phyloP scores from a whole-genome alignment of 371 early-diverging fungal species.

The Lichtheimia ramosa region DNA sequence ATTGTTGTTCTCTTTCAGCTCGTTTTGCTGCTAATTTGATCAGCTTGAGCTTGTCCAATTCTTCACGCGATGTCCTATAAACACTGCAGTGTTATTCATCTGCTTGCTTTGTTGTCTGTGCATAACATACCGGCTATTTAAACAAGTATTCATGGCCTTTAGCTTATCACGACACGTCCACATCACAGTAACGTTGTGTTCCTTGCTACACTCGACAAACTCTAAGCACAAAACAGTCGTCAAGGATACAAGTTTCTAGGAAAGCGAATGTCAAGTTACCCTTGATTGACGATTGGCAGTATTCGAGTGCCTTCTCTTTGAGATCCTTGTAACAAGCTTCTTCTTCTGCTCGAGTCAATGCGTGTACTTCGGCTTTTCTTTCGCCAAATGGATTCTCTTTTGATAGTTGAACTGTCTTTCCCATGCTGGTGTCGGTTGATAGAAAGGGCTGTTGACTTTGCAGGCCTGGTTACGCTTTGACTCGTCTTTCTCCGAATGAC shows the following conservation, averaged over 20 bases:
- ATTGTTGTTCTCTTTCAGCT: slow-evolving; percentile 1
- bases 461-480: too few species aligned
- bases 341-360: slow-evolving; percentile 61
- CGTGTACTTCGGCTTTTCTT: slow-evolving; percentile 42
- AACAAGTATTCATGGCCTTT: slow-evolving; percentile 71
- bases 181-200: slow-evolving; percentile 63
- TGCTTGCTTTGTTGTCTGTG: not conserved
- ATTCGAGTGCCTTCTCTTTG: slow-evolving; percentile 63
- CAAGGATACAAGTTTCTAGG: not conserved
- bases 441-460: not conserved
- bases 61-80: slow-evolving; percentile 56
- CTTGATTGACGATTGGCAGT: slow-evolving; percentile 59
- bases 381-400: slow-evolving; percentile 41
- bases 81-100: not conserved
- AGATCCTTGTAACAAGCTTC: slow-evolving; percentile 62
- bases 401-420: slow-evolving; percentile 35
- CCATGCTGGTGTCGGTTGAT: slow-evolving; percentile 28
- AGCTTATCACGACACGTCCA: slow-evolving; percentile 65
- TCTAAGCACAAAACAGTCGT: slow-evolving; percentile 38
- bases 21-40: slow-evolving; percentile 38
- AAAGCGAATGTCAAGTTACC: slow-evolving; percentile 35
- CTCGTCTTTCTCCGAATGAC: too few species aligned
- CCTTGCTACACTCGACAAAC: slow-evolving; percentile 70
- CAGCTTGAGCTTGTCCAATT: slow-evolving; percentile 59
- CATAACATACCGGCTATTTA: slow-evolving; percentile 57